Evolutionary conservation across 2,329 filamentous ascomycete genomes (phyloP).

Genomic region (Aspergillus puulaauensis): DNA sequence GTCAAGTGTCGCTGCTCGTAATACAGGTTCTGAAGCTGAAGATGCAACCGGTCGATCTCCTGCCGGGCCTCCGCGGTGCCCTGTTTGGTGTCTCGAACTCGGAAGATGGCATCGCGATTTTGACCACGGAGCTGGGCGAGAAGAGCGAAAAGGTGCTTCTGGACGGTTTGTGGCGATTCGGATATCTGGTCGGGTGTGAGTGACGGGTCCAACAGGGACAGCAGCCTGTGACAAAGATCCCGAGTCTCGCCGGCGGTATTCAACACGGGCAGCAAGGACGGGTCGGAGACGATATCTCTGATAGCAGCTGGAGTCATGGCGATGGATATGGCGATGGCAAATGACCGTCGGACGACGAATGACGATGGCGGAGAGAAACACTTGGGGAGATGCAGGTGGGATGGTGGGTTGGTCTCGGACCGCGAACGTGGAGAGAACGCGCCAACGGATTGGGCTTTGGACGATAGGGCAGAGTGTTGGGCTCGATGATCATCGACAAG

Average conservation of each 20-base stretch:
- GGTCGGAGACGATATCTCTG: constrained; percentile 62
- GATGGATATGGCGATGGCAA: constrained; percentile 7
- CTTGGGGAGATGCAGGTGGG: constrained; percentile 9
- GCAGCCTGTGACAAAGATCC: constrained; percentile 63
- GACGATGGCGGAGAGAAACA: constrained; percentile 13
- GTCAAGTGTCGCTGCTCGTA: constrained; percentile 92
- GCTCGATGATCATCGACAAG: background rate
- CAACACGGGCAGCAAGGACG: constrained; percentile 66
- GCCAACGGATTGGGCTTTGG: constrained; percentile 7
- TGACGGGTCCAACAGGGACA: constrained; percentile 57
- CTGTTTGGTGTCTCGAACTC: constrained; percentile 80
- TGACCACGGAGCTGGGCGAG: constrained; percentile 77
- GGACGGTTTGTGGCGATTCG: constrained; percentile 32
- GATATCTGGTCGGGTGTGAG: constrained; percentile 21
- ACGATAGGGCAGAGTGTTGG: background rate
- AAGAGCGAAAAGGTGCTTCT: constrained; percentile 76
- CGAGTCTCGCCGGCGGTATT: constrained; percentile 72
- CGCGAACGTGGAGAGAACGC: constrained; percentile 6
- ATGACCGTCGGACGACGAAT: constrained; percentile 11
- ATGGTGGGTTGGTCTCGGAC: constrained; percentile 9
- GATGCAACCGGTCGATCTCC: constrained; percentile 86
- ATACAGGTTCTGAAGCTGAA: constrained; percentile 92
- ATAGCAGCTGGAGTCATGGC: constrained; percentile 49
- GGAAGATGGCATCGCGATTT: constrained; percentile 77
- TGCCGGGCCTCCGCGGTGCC: constrained; percentile 82